Evolutionary conservation across 768 basidiomycete genomes (phyloP), one percentile per base, ranked within the genome.

Genomic region (Hygrophorus pudorinus): DNA sequence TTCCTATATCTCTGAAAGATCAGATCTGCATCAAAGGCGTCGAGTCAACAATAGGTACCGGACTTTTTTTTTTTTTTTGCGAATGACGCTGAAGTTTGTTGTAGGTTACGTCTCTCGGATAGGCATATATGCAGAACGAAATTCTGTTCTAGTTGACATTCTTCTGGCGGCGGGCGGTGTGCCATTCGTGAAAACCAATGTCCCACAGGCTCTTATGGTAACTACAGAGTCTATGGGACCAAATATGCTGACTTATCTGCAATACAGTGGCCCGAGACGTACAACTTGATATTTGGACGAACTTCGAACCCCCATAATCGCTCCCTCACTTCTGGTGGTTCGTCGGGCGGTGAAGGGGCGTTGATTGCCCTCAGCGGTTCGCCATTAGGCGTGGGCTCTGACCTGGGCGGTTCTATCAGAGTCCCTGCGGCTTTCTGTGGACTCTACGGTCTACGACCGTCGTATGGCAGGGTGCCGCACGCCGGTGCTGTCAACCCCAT

Each of bases 331-430:
- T 63, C 68, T 4, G 88, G n/a, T n/a, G n/a, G n/a, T n/a, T n/a
- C n/a, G n/a, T n/a, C n/a, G n/a, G 90, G 90, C 5, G 90, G 89
- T 28, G 90, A 92, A 64, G 84, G 84, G 33, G 85, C 88, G 1
- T 69, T 92, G 5, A 53, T 90, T 34, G 17, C 30, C n/a, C 29
- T 58, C 6, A 50, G 37, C 35, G 52, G 20, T 37, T 61, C 48
- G 66, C 56, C 44, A 73, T 75, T 75, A 48, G 85, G 87, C 21
- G 73, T 88, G 9, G n/a, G n/a, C 35, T 82, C 87, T 18, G 88
- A 90, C 56, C 75, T 89, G 46, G 83, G 81, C 53, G 84, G 85
- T 3, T 86, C 85, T 3, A 56, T 86, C 21, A 77, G 86, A 13
- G 78, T 84, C 45, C 87, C 87, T 5, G 58, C 78, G 7, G 72